Base-by-base conservation (phyloP, 805 yeast genomes). In the Saccharomycopsis fermentans region DNA sequence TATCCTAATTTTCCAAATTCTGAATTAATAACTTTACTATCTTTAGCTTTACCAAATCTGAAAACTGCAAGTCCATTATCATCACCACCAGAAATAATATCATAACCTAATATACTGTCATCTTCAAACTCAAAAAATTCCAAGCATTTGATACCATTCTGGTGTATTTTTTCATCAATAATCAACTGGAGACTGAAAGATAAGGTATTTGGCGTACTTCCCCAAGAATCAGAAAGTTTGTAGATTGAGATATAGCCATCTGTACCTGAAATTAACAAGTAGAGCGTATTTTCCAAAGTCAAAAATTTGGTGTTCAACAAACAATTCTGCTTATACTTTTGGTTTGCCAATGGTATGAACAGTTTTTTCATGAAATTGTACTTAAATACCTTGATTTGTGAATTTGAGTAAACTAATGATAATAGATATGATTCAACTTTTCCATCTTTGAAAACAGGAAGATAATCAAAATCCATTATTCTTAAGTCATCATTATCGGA, bases 71-170 rank as follows among this genome's bases (percentile, higher is more conserved):
- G 66, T 0, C 90, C 86, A 70, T 92, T 91, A 66, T 94, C 99
- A 68, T 94, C 99, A 57, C 99, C 98, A 35, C 97, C 97, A 1
- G 96, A 82, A 4, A 82, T 73, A 4, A 87, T 69, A 24, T 70
- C 66, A 2, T 72, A 56, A 58, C 54, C 24, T 47, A 55, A 27
- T 6, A 43, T 37, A 1, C 56, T 54, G 48, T 43, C 34, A n/a
- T n/a, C n/a, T 54, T 54, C 26, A 26, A 54, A 58, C 1, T 61
- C 65, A 12, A 34, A 32, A 51, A 26, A 52, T 34, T 35, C 37
- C 17, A 35, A 21, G 9, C 69, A 55, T 66, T 90, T 87, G 54
- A 92, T 78, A 43, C 97, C 90, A 40, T 92, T 89, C 69, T 91
- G 96, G 66, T 94, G 99, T 12, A 89, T 73, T 56, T 73, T 79